A percentile compares a stretch with the other conserved stretches of the same genome.
phyloP scores from a whole-genome alignment of 306 rosid genomes.

The Morella rubra region DNA sequence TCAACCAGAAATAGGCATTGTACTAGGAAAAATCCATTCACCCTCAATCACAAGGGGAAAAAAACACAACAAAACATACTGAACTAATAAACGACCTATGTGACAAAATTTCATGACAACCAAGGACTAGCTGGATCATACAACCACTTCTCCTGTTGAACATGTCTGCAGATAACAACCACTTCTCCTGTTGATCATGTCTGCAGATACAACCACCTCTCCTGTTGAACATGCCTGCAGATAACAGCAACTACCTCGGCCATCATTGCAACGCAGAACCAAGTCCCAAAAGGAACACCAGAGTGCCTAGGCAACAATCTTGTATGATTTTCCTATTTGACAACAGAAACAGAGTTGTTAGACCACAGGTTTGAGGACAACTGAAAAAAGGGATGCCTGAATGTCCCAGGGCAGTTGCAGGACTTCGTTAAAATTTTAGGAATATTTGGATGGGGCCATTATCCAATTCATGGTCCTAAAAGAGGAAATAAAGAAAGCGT shows the following conservation, averaged over 20 bases:
- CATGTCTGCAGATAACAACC: too few relatives aligned
- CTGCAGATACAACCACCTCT: background rate
- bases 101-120: background rate
- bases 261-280: background rate
- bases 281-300: background rate
- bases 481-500: background rate
- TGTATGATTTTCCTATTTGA: background rate
- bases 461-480: background rate
- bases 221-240: background rate
- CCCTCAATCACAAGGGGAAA: background rate
- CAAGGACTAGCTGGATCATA: background rate
- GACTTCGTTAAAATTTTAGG: background rate
- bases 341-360: background rate
- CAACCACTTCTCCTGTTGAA: too few relatives aligned
- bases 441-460: background rate
- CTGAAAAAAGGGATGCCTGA: background rate
- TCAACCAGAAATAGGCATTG: background rate
- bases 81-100: background rate
- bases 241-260: background rate
- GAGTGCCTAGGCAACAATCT: background rate
- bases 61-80: background rate
- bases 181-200: too few relatives aligned
- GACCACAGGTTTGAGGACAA: background rate
- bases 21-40: background rate
- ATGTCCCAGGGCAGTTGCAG: background rate